Conservation (phyloP, 2,329 filamentous ascomycete genomes). For the Mycogone perniciosa region DNA sequence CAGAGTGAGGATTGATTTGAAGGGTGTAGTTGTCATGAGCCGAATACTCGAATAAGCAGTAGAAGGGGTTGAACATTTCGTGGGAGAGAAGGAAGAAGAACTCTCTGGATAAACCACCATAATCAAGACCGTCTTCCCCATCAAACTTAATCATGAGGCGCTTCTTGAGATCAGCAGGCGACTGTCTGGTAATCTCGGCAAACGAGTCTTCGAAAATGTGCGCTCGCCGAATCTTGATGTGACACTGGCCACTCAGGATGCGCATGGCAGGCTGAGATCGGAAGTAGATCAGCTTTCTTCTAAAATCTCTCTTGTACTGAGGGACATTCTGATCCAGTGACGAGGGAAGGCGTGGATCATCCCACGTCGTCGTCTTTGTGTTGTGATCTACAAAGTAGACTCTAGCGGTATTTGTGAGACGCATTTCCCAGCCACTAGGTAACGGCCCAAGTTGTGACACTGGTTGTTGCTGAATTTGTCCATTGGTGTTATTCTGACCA, state of each 20-base stretch:
- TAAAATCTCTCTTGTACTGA: slow-evolving; percentile 98
- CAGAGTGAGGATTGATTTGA: slow-evolving; percentile 98
- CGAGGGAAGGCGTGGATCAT: slow-evolving; percentile 89
- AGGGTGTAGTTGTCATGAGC: slow-evolving; percentile 99
- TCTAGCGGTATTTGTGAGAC: slow-evolving; percentile 91
- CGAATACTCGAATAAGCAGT: slow-evolving; percentile 98
- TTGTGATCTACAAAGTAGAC: slow-evolving; percentile 99
- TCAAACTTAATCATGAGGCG: slow-evolving; percentile 99
- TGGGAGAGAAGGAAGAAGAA: slow-evolving; percentile 99
- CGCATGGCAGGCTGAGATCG: slow-evolving; percentile 93
- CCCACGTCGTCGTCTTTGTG: slow-evolving; percentile 99
- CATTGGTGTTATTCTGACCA: slow-evolving; percentile 77
- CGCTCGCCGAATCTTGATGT: slow-evolving; percentile 93
- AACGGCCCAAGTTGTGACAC: slow-evolving; percentile 93
- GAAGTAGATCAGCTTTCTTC: slow-evolving; percentile 98
- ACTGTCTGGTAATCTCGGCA: slow-evolving; percentile 95
- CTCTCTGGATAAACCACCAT: slow-evolving; percentile 93
- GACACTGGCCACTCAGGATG: slow-evolving; percentile 92
- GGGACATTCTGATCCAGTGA: slow-evolving; percentile 97
- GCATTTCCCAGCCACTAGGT: slow-evolving; percentile 99
- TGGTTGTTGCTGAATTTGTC: slow-evolving; percentile 91
- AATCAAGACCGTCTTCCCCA: slow-evolving; percentile 94
- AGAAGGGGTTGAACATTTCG: slow-evolving; percentile 99
- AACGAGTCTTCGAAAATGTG: slow-evolving; percentile 99
- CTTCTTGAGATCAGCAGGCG: slow-evolving; percentile 93